phyloP scores from a whole-genome alignment of 768 basidiomycete species.

The Rhizopogon salebrosus region DNA sequence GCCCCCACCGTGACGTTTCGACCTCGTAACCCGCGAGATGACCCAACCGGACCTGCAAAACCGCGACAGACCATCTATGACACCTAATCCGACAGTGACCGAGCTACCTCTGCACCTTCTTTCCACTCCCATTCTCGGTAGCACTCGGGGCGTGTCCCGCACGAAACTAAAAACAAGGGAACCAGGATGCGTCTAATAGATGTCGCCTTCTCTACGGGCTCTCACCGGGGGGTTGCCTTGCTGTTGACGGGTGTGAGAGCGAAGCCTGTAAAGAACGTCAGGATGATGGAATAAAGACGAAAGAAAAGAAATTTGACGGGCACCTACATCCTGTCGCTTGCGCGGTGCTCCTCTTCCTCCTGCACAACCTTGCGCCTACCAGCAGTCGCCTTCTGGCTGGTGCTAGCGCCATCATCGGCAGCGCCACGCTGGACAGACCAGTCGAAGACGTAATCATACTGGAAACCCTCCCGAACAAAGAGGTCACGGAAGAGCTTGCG shows the following conservation, averaged over 20 bases:
- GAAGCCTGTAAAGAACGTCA: slow-evolving; percentile 51
- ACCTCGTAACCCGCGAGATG: slow-evolving; percentile 6
- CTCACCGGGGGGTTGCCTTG: slow-evolving; percentile 25
- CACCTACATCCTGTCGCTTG: slow-evolving; percentile 78
- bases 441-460: slow-evolving; percentile 99
- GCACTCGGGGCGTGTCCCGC: slow-evolving; percentile 38
- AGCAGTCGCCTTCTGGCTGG: slow-evolving; percentile 56
- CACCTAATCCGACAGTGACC: slow-evolving; percentile 30
- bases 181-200: slow-evolving; percentile 34
- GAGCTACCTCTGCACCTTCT: slow-evolving; percentile 29
- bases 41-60: slow-evolving; percentile 13
- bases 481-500: slow-evolving; percentile 99
- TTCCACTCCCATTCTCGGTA: slow-evolving; percentile 38
- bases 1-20: slow-evolving; percentile 16
- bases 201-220: slow-evolving; percentile 27
- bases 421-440: slow-evolving; percentile 87
- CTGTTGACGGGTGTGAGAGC: slow-evolving; percentile 82
- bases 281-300: slow-evolving; percentile 7
- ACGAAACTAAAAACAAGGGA: slow-evolving; percentile 26
- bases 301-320: slow-evolving; percentile 12
- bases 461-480: slow-evolving; percentile 95
- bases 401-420: slow-evolving; percentile 60
- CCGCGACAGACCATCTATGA: slow-evolving; percentile 30
- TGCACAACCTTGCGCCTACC: slow-evolving; percentile 78
- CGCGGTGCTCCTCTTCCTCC: slow-evolving; percentile 80